phyloP scores from a whole-genome alignment of 139 green algal genomes.

The Chlorella sp. region DNA sequence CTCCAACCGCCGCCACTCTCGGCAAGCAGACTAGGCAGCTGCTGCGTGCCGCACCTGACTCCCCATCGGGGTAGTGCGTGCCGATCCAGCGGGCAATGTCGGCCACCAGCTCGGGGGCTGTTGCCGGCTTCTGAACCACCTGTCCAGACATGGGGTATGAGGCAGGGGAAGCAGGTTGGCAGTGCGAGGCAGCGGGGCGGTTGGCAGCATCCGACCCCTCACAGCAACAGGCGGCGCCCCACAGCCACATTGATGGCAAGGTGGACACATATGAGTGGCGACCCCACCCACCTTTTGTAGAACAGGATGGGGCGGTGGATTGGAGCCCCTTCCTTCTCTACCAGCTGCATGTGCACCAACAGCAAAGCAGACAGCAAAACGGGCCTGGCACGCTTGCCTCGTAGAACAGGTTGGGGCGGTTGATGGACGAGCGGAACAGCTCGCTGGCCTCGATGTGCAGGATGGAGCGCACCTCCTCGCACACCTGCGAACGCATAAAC shows the following conservation, averaged over 20 bases:
- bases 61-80: slow-evolving; percentile 43
- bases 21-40: no score
- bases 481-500: slow-evolving; percentile 18
- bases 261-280: no score
- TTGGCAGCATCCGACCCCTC: no score
- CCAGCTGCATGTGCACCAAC: not conserved
- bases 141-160: slow-evolving; percentile 33
- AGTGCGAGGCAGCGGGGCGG: no score
- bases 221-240: no score
- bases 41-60: slow-evolving; percentile 23
- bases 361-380: not conserved
- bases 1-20: no score
- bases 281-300: no score
- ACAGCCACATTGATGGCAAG: no score
- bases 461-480: slow-evolving; percentile 49
- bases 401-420: slow-evolving; percentile 82
- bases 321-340: no score
- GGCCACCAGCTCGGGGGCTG: slow-evolving; percentile 14
- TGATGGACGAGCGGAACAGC: slow-evolving; percentile 65
- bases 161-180: not conserved
- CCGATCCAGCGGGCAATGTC: slow-evolving; percentile 63
- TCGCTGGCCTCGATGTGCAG: slow-evolving; percentile 64
- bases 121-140: slow-evolving; percentile 52
- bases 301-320: no score
- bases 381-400: slow-evolving; percentile 48